phyloP scores from a whole-genome alignment of 1,284 basidiomycete species.

The Vanrija sp. region DNA sequence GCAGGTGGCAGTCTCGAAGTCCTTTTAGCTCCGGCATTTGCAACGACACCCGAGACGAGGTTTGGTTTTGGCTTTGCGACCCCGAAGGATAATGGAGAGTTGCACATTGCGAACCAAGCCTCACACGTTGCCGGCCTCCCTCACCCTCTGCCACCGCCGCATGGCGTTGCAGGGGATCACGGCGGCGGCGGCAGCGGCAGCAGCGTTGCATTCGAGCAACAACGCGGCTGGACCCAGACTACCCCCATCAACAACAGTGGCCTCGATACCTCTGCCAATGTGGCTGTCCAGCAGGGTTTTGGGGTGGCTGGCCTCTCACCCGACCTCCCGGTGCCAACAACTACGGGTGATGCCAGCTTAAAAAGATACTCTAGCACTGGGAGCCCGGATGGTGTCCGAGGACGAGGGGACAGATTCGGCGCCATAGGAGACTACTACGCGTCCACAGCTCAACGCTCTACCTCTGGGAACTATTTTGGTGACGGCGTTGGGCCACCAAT shows the following conservation, averaged over 20 bases:
- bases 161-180: too few relatives aligned
- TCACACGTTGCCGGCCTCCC: not conserved
- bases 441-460: not conserved
- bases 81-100: not conserved
- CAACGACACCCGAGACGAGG: slow-evolving; percentile 17
- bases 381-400: too few relatives aligned
- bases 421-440: too few relatives aligned
- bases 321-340: too few relatives aligned
- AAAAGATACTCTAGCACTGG: too few relatives aligned
- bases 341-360: too few relatives aligned
- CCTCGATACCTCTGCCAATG: not conserved
- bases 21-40: slow-evolving; percentile 17
- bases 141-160: not conserved
- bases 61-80: slow-evolving; percentile 1
- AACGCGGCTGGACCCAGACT: not conserved
- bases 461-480: too few relatives aligned
- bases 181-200: too few relatives aligned
- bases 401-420: too few relatives aligned
- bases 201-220: too few relatives aligned
- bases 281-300: not conserved
- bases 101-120: slow-evolving; percentile 2
- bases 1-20: slow-evolving; percentile 12
- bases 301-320: too few relatives aligned
- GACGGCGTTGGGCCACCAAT: too few relatives aligned
- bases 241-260: not conserved